A percentile compares a stretch with the other conserved stretches of the same genome.
Evolutionary conservation across 106 monocot species (phyloP).

Genomic region (Xerophyta viscosa): DNA sequence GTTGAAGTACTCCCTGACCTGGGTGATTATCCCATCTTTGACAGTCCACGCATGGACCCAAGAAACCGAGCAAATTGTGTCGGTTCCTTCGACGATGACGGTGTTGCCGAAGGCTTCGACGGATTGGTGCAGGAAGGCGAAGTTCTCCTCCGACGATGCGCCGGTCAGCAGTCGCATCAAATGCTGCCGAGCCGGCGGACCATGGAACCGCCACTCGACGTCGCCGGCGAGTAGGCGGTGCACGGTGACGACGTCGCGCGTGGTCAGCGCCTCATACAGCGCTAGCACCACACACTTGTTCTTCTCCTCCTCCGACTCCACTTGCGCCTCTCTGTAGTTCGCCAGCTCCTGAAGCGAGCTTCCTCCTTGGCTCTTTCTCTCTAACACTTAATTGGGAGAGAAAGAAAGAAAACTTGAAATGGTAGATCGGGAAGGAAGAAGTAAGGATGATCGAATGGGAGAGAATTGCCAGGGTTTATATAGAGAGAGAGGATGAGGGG

Average conservation of each 20-base stretch:
- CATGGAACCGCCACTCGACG: constrained; percentile 57
- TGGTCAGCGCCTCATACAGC: constrained; percentile 42
- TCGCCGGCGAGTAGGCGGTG: constrained; percentile 33
- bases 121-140: constrained; percentile 18
- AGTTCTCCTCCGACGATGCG: constrained; percentile 7
- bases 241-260: constrained; percentile 28
- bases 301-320: constrained; percentile 14
- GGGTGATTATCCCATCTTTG: constrained; percentile 30
- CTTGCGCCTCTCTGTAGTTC: not conserved
- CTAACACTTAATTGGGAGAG: not conserved
- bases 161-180: constrained; percentile 49
- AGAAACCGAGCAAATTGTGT: not conserved
- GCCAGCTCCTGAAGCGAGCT: constrained; percentile 15
- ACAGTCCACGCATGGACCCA: constrained; percentile 50
- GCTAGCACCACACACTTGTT: constrained; percentile 26
- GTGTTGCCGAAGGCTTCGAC: constrained; percentile 20
- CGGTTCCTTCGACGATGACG: constrained; percentile 31
- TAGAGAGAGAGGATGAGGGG: too few relatives aligned
- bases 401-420: too few relatives aligned
- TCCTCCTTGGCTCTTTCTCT: constrained; percentile 1
- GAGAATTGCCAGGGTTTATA: too few relatives aligned
- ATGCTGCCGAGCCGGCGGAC: constrained; percentile 31
- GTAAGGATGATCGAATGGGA: too few relatives aligned
- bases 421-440: too few relatives aligned
- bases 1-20: constrained; percentile 89